These are phyloP conservation scores for Phaeotremella fagi DNA, from an alignment of 768 basidiomycete genomes.

Conservation along the genomic window DNA sequence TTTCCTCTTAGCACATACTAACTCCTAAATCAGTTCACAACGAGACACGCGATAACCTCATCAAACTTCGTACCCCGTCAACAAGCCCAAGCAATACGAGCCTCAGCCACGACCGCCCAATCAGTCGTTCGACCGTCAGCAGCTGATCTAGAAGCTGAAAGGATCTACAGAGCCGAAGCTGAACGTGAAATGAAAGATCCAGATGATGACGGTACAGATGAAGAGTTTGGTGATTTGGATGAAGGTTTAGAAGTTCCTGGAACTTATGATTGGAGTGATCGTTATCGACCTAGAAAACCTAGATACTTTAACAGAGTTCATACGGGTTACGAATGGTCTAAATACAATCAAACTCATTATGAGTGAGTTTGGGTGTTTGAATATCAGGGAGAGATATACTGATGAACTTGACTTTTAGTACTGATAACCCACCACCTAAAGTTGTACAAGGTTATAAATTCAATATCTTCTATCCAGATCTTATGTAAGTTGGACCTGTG, in stretches of 20 bases:
- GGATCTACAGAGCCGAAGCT: slow-evolving; percentile 68
- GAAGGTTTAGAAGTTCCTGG: slow-evolving; percentile 77
- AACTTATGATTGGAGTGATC: slow-evolving; percentile 97
- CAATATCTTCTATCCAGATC: slow-evolving; percentile 98
- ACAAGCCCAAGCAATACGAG: slow-evolving; percentile 19
- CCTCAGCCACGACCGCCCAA: slow-evolving; percentile 53
- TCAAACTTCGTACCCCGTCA: slow-evolving; percentile 80
- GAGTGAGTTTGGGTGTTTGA: slow-evolving; percentile 60
- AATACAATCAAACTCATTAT: slow-evolving; percentile 99
- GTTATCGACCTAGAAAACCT: slow-evolving; percentile 93
- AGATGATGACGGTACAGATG: slow-evolving; percentile 33
- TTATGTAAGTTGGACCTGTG: slow-evolving; percentile 56
- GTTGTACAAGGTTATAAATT: slow-evolving; percentile 99
- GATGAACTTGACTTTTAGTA: slow-evolving; percentile 53
- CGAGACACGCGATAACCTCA: slow-evolving; percentile 73
- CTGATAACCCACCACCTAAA: slow-evolving; percentile 98
- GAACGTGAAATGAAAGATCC: slow-evolving; percentile 28
- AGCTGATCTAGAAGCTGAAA: slow-evolving; percentile 75
- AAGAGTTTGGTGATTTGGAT: slow-evolving; percentile 67
- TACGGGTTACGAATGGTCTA: slow-evolving; percentile 99
- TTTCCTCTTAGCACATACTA: neutral
- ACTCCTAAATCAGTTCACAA: slow-evolving; percentile 58
- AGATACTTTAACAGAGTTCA: slow-evolving; percentile 98
- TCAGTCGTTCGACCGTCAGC: slow-evolving; percentile 55
- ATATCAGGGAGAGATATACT: slow-evolving; percentile 7